Evolutionary conservation across 2,329 filamentous ascomycete genomes (phyloP), one percentile per base, ranked within the genome.

Genomic region (Colletotrichum tabaci): DNA sequence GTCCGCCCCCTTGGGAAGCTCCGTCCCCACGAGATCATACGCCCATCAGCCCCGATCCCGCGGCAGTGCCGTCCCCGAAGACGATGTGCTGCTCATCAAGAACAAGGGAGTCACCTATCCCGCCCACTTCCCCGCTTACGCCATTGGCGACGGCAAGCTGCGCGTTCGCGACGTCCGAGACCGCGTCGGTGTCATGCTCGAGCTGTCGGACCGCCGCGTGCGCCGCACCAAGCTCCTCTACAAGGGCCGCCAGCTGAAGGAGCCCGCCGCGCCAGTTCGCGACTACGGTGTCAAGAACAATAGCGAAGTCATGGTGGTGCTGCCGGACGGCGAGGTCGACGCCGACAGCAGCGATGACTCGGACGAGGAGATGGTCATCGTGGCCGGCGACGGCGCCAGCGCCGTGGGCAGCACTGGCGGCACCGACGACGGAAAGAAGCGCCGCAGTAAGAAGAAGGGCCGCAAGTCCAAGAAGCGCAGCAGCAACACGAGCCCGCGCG

Each of bases 101-200:
- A 87, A 91, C 81, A 90, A 90, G 79, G 88, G 88, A 66, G 84
- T 89, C 66, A 89, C 88, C 57, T 93, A 93, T 77, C 88, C 90
- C 0, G 88, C 92, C 56, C 91, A 92, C 77, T 95, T 95, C 77
- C 92, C 93, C 0, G 91, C 91, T 15, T 93, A 92, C 80, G 89
- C 90, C 71, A 95, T 96, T 77, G 91, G 90, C 69, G 91, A 94
- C 78, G 93, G 92, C 57, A 91, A 93, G 77, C 83, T 95, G 67
- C 86, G 85, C 44, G 89, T 94, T 44, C 82, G 86, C 65, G 91
- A 93, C 76, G 86, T 95, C 42, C 87, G 89, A 68, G 87, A 91
- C 65, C 90, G 92, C n/a, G 89, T 91, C 6, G 90, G 89, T 65
- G 85, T 92, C 75, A 86, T 93, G 79, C 87, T 94, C 82, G 88